Base-by-base conservation (phyloP, 345 rosid species). In the Camelina neglecta region DNA sequence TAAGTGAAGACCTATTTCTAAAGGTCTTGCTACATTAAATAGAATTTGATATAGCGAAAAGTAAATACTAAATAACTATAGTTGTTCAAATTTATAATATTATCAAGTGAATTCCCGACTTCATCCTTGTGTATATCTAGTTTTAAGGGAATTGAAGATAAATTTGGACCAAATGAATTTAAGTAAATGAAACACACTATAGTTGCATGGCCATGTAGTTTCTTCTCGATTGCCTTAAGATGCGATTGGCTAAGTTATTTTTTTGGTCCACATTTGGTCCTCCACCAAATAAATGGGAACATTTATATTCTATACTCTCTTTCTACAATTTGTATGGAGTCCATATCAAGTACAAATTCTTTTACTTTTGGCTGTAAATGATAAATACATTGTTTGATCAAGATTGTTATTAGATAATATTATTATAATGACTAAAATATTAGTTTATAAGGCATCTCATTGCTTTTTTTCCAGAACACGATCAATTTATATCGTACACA, bases 321-420 rank as follows among this genome's bases (percentile, higher is more conserved):
- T 39, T 65, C 21, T 66, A 50, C 68, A n/a, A 51, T 66, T 42
- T 72, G 57, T 72, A 41, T 72, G 58, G 56, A 66, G 74, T 72
- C 81, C 35, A 66, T 72, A 60, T 78, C 73, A 60, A 67, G 70
- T 78, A 72, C 70, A 78, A 78, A 72, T 78, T 73, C 81, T 53
- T 67, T 50, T 72, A 66, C 68, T 78, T 70, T 70, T 60, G 35
- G 69, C 26, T 38, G 36, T 60, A 55, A 16, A 13, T 70, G 75
- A 63, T 54, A 60, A 59, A 16, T 58, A 75, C 55, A 39, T 38
- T 38, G 60, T 63, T 57, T 77, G 51, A 76, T 62, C 71, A 69
- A 62, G 59, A 69, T 44, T 69, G 51, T 11, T 62, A 15, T 18
- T 62, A 42, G 44, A 70, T 69, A 62, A 48, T 77, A 42, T 58